Base-by-base conservation (phyloP, 139 green algal genomes). In the Chlorella sp. region DNA sequence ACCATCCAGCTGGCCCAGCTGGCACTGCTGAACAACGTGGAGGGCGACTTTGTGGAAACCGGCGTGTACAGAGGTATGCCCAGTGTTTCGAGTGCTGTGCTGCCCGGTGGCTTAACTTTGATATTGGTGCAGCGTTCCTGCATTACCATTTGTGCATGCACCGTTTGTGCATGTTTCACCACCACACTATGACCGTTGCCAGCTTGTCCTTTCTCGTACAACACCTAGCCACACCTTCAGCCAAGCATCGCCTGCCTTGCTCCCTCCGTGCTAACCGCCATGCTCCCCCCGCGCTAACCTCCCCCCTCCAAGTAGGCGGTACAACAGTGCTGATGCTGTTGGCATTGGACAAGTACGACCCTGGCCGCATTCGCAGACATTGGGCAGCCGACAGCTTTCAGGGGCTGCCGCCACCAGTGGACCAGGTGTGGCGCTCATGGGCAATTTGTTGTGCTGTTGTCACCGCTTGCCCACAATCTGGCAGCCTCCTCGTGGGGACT, bases 1-100 rank as follows among this genome's bases (percentile, higher is more conserved):
- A 76, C 68, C 5, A 30, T 30, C 28, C 68, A 76, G 68, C 68
- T 76, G 24, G 68, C 68, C 34, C 16, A 26, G 60, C 60, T 68
- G 60, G 16, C 60, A 68, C 22, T 26, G 22, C 66, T 76, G 68
- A 5, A 76, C 28, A 30, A 30, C 21, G 34, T 76, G 1, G 68
- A 76, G n/a, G 68, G 68, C 22, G 77, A 82, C 37, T 82, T 82
- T 82, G 77, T 82, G 77, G 77, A 82, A 24, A 48, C 77, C 11
- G 77, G 77, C 22, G 77, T 82, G 19, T 82, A 32, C 37, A 82
- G 37, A 30, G 77, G 68, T 30, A 76, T 37, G 68, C n/a, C n/a
- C 18, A 37, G 68, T 3, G 24, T 5, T 37, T 21, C 22, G 11
- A 30, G 66, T 75, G 66, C 22, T 22, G 66, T 3, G 66, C 14